phyloP scores from a whole-genome alignment of 2,329 filamentous ascomycete species.

The Paraconiothyrium sp. region DNA sequence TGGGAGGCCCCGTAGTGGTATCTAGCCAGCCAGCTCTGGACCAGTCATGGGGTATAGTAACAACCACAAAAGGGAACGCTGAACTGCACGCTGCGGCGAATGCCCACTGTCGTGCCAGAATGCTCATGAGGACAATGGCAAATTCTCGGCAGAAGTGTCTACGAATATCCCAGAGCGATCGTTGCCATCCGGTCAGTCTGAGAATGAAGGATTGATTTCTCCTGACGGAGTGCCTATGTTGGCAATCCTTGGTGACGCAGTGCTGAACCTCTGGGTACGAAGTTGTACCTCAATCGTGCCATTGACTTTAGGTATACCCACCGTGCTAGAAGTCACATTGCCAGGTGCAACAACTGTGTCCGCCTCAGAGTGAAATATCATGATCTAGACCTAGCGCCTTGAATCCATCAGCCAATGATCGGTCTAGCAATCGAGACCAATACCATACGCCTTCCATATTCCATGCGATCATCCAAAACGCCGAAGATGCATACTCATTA shows the following conservation, averaged over 20 bases:
- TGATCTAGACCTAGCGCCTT: neutral
- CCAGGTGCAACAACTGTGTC: neutral
- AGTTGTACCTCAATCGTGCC: neutral
- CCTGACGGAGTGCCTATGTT: neutral
- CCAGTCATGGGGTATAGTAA: too few relatives aligned
- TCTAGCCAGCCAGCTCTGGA: too few relatives aligned
- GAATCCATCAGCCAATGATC: neutral
- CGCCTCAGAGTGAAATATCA: neutral
- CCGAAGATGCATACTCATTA: slow-evolving; percentile 1
- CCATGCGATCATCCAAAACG: slow-evolving; percentile 4
- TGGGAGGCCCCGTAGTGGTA: too few relatives aligned
- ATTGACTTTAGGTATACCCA: neutral
- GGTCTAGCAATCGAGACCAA: neutral
- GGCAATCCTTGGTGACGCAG: neutral
- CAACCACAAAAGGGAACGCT: too few relatives aligned
- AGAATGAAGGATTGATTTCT: neutral
- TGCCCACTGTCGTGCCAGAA: neutral
- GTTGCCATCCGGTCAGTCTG: neutral
- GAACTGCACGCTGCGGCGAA: too few relatives aligned
- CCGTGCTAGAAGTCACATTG: neutral
- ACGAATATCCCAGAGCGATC: neutral
- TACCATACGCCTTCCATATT: neutral
- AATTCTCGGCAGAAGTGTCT: neutral
- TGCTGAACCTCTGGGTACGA: neutral
- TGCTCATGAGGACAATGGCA: neutral